A percentile compares a stretch with the other conserved stretches of the same genome.
phyloP scores from a whole-genome alignment of 192 early-diverging fungal genomes.

The Haplosporangium gracile region DNA sequence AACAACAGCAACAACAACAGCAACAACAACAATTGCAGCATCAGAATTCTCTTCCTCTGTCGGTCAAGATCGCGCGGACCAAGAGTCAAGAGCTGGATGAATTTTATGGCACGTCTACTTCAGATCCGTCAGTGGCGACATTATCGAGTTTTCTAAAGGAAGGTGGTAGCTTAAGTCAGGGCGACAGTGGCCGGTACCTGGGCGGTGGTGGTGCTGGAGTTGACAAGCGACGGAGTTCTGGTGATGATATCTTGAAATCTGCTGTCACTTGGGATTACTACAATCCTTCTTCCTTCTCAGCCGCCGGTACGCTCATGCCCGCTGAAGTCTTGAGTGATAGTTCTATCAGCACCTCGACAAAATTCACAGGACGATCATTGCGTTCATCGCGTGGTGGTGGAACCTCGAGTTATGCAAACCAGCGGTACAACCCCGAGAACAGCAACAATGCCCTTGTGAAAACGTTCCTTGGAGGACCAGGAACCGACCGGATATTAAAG shows the following conservation, averaged over 20 bases:
- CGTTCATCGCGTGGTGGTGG: neutral
- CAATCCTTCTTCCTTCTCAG: neutral
- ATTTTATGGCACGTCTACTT: neutral
- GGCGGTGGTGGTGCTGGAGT: neutral
- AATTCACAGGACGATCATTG: neutral
- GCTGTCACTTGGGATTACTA: constrained; percentile 38
- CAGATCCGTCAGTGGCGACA: neutral
- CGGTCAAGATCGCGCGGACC: neutral
- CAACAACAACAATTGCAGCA: neutral
- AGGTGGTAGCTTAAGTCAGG: neutral
- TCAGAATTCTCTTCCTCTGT: neutral
- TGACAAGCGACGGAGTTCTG: neutral
- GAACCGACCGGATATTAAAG: neutral
- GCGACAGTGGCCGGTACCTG: neutral
- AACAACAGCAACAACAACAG: neutral
- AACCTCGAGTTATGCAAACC: constrained; percentile 20
- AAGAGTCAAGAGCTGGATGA: neutral
- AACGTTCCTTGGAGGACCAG: neutral
- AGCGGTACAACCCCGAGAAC: constrained; percentile 23
- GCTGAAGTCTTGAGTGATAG: neutral
- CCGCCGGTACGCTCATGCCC: neutral
- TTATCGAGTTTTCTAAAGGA: constrained; percentile 6
- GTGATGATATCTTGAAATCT: constrained; percentile 16
- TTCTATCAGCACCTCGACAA: neutral
- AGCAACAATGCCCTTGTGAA: constrained; percentile 12